These are phyloP conservation scores for Ormosia emarginata DNA, from an alignment of 306 rosid species.

Conservation along the genomic window DNA sequence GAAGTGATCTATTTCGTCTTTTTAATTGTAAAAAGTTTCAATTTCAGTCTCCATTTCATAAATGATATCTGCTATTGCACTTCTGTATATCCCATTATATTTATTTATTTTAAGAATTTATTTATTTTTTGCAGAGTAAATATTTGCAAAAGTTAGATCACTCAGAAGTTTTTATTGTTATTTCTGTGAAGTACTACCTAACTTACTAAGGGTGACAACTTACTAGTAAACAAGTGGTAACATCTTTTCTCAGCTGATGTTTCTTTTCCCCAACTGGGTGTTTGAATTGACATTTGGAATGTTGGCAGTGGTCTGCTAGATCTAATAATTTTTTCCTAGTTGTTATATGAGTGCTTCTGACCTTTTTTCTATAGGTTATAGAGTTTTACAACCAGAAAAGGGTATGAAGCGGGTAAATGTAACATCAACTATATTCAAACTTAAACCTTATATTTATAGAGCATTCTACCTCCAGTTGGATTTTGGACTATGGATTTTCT, in stretches of 20 bases:
- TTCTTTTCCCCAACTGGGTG: neutral
- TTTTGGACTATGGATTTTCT: neutral
- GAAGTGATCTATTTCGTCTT: neutral
- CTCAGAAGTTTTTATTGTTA: neutral
- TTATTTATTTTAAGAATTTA: neutral
- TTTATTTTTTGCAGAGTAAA: neutral
- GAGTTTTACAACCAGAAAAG: neutral
- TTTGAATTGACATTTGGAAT: neutral
- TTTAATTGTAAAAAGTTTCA: neutral
- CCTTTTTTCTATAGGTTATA: neutral
- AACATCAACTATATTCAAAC: neutral
- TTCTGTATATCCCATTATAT: neutral
- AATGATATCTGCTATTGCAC: neutral
- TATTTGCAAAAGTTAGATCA: neutral
- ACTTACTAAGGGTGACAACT: neutral
- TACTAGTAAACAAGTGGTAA: neutral
- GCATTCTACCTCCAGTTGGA: neutral
- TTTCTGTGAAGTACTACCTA: neutral
- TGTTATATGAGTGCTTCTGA: neutral
- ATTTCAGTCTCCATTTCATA: neutral
- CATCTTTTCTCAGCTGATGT: neutral
- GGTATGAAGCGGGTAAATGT: neutral
- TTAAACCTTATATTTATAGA: neutral
- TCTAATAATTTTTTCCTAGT: neutral
- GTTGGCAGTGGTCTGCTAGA: neutral